Base-by-base conservation (phyloP, 2,329 filamentous ascomycete genomes). In the Diaporthe aspalathi region DNA sequence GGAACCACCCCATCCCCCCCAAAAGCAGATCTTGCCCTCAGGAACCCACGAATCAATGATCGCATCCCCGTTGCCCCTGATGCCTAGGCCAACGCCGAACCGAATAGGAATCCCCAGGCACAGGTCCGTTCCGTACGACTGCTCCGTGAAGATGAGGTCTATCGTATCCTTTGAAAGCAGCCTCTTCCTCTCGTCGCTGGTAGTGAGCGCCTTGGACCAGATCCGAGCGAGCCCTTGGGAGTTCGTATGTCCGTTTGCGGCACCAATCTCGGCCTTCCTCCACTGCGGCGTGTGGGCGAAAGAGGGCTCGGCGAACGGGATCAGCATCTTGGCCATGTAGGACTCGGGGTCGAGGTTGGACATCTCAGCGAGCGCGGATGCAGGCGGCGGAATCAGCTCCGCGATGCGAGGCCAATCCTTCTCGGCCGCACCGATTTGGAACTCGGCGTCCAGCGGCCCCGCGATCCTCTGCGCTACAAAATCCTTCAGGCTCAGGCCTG, bases 131-230 rank as follows among this genome's bases (percentile, higher is more conserved):
- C 60, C 60, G 9, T 65, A 65, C 7, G 60, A 50, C 60, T 65
- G 60, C 29, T 65, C 60, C 60, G 22, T 50, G 60, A 65, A 65
- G 7, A 65, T 65, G 29, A 65, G 60, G n/a, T 65, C 60, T 43
- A 65, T 38, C 22, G 60, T 65, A 16, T 65, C 45, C 16, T 50
- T 50, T 17, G 60, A 65, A 14, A 65, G n/a, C 14, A 50, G 11
- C 9, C 60, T 50, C 45, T 50, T 50, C 20, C 60, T 27, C 60
- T 65, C 60, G 27, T 65, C 60, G 3, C 29, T 4, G 5, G 50
- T 24, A 12, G 60, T 65, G 29, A 65, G 29, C 8, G 60, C 60
- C 2, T 50, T 65, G 9, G 60, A 65, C 60, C 60, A 65, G 29
- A 65, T 50, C 1, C 45, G 60, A 16, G 60, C 45, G 5, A 65